phyloP scores from a whole-genome alignment of 2,329 filamentous ascomycete species.

The Dactylellina leptospora region DNA sequence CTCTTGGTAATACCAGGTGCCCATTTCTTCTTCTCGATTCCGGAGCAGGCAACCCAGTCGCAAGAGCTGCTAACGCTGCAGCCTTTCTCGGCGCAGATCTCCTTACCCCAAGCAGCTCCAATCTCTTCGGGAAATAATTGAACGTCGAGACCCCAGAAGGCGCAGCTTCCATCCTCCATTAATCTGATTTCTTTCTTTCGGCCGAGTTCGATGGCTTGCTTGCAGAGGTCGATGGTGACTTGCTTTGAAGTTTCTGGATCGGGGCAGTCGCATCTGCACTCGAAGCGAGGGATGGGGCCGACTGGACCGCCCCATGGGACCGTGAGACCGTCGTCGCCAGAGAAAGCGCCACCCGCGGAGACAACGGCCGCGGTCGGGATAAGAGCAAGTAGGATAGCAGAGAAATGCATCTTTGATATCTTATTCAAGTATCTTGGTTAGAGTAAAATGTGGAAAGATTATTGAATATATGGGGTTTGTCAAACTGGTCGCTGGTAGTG shows the following conservation, averaged over 20 bases:
- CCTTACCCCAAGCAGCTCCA: conserved; percentile 21
- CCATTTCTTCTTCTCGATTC: conserved; percentile 36
- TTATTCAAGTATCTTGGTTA: neutral
- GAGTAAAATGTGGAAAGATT: neutral
- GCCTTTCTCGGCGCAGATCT: conserved; percentile 32
- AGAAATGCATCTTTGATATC: conserved; percentile 26
- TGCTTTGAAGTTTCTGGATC: conserved; percentile 12
- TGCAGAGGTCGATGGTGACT: conserved; percentile 35
- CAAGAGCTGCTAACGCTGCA: conserved; percentile 32
- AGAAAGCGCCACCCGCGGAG: neutral
- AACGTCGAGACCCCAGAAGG: conserved; percentile 42
- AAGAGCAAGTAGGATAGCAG: neutral
- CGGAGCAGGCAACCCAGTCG: conserved; percentile 34
- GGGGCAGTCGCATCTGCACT: conserved; percentile 44
- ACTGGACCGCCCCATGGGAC: conserved; percentile 20
- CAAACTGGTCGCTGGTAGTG: too few relatives aligned
- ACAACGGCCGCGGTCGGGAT: neutral
- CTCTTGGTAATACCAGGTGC: too few relatives aligned
- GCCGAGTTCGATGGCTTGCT: conserved; percentile 16
- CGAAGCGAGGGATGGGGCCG: conserved; percentile 40
- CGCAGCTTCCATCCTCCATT: conserved; percentile 38
- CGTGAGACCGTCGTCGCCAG: neutral
- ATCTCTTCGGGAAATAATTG: conserved; percentile 15
- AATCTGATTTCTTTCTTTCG: conserved; percentile 41
- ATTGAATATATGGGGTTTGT: neutral